Conservation (phyloP, 2,329 filamentous ascomycete species). For the Cordyceps tenuipes region DNA sequence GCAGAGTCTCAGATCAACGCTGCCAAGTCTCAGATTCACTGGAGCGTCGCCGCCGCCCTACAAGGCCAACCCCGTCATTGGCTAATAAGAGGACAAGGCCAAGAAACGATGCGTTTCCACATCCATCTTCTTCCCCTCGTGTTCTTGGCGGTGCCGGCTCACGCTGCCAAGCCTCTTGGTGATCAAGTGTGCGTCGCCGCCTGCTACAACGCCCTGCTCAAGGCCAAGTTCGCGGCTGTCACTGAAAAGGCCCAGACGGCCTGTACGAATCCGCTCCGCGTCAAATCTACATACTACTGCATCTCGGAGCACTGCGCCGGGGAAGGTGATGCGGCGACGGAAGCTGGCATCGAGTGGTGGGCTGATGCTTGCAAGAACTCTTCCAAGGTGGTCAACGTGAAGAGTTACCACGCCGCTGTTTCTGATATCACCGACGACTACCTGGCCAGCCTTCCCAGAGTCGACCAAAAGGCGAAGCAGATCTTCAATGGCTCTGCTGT, state of each 20-base stretch:
- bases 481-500: slow-evolving; percentile 9
- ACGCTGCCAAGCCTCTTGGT: slow-evolving; percentile 15
- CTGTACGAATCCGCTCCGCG: slow-evolving; percentile 15
- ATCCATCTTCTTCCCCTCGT: not conserved
- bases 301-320: slow-evolving; percentile 12
- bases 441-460: slow-evolving; percentile 12
- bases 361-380: slow-evolving; percentile 15
- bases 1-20: not conserved
- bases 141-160: not conserved
- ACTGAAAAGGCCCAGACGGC: slow-evolving; percentile 13
- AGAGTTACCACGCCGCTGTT: slow-evolving; percentile 9
- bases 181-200: slow-evolving; percentile 15
- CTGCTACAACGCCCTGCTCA: slow-evolving; percentile 16
- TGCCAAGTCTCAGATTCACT: not conserved
- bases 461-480: slow-evolving; percentile 11
- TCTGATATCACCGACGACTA: slow-evolving; percentile 13
- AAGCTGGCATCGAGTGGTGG: slow-evolving; percentile 15
- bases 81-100: not conserved
- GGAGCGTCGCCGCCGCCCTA: not conserved
- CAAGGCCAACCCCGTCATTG: not conserved
- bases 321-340: slow-evolving; percentile 9
- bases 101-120: slow-evolving; percentile 3
- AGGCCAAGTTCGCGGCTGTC: slow-evolving; percentile 13
- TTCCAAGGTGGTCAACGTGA: slow-evolving; percentile 12
- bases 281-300: slow-evolving; percentile 16